Base-by-base conservation (phyloP, 257 asterid species). In the Gynochthodes officinalis region DNA sequence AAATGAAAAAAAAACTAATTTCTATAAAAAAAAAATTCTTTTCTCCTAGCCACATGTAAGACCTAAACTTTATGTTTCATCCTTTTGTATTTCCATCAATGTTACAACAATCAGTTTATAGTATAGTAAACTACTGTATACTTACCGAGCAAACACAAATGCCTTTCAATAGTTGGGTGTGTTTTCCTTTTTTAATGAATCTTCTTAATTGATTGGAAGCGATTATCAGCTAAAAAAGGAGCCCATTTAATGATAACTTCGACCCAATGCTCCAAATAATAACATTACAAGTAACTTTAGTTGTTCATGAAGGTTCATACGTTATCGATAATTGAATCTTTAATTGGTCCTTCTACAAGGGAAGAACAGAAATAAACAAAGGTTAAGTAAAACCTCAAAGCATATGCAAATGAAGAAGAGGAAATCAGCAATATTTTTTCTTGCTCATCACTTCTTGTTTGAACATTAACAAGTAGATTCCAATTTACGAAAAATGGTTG, bases 31-130 rank as follows among this genome's bases (percentile, higher is more conserved):
- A 3, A 58, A 12, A 21, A 27, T 27, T 28, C 40, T 58, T 58
- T 11, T 58, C 28, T 4, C 37, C 12, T 4, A 58, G 23, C 67
- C 27, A 19, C 21, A 18, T n/a, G n/a, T 61, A 32, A 13, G 18
- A 32, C 18, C 27, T 3, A 48, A 59, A 27, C 5, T 0, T 61
- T 1, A 35, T 33, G 44, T 33, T 33, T 40, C 13, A 21, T 30
- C 23, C 3, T 57, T 32, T 7, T 11, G 44, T 33, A 43, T 60
- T 60, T 60, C 66, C 66, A 30, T 30, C 27, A 37, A 3, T 14
- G n/a, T n/a, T n/a, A n/a, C 44, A 61, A 35, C 67, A 61, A 32
- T 14, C 67, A 32, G 67, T 61, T 61, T 60, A 19, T 60, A 43
- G 65, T 32, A 32, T n/a, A 32, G 43, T 28, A 28, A 16, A 13